phyloP scores from a whole-genome alignment of 306 rosid species.

The Benincasa hispida region DNA sequence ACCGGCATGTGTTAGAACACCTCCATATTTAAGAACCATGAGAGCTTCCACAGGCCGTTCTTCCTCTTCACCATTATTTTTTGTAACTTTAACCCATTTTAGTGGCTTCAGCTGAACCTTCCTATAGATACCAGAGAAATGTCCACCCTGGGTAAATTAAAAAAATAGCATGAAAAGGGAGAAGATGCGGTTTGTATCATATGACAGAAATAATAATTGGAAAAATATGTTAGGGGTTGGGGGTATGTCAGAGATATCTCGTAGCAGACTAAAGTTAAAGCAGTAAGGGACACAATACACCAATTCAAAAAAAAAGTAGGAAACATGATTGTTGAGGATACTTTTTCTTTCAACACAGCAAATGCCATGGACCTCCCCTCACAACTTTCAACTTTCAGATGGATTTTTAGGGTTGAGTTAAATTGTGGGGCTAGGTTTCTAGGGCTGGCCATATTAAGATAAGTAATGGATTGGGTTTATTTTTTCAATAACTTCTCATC shows the following conservation, averaged over 20 bases:
- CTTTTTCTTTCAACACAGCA: not conserved
- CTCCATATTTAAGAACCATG: constrained; percentile 96
- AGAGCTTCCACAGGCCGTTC: constrained; percentile 94
- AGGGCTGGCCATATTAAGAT: not conserved
- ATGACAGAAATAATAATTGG: not conserved
- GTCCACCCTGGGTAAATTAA: constrained; percentile 58
- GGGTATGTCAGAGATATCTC: not conserved
- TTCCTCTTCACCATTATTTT: constrained; percentile 69
- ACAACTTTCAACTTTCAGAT: not conserved
- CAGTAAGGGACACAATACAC: not conserved
- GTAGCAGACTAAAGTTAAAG: not conserved
- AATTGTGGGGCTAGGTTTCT: not conserved
- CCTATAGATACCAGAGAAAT: constrained; percentile 93
- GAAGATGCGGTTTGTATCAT: not conserved
- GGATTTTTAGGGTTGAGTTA: not conserved
- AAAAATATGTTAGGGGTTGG: not conserved
- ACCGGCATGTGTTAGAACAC: constrained; percentile 98
- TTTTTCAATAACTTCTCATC: not conserved
- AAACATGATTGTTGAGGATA: not conserved
- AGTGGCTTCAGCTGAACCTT: constrained; percentile 95
- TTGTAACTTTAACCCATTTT: constrained; percentile 73
- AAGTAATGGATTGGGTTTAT: not conserved
- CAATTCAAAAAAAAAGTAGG: not conserved
- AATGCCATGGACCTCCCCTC: not conserved
- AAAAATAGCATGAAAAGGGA: constrained; percentile 11